Conservation (phyloP, 768 basidiomycete genomes). For the Mycena kentingensis region DNA sequence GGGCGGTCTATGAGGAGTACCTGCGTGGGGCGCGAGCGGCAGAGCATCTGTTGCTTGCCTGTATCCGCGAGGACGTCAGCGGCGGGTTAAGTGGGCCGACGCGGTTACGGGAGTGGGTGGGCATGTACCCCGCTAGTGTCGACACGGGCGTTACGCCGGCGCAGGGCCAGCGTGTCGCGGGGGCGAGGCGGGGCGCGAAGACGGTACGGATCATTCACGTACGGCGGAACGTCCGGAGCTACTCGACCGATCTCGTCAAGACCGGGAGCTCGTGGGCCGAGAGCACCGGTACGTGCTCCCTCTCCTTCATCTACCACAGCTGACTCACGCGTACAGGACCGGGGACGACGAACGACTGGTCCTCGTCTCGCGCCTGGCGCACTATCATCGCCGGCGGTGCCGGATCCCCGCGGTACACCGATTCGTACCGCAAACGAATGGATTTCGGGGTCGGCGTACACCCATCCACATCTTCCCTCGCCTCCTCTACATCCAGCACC, state of each 20-base stretch:
- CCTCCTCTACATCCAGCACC: constrained; percentile 1
- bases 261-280: constrained; percentile 54
- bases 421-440: constrained; percentile 29
- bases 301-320: constrained; percentile 18
- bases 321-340: constrained; percentile 34
- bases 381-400: constrained; percentile 18
- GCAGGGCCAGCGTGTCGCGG: constrained; percentile 49
- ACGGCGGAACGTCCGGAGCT: constrained; percentile 81
- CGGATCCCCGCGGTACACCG: constrained; percentile 23
- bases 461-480: constrained; percentile 11
- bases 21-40: constrained; percentile 83
- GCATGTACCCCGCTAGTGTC: constrained; percentile 9
- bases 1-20: constrained; percentile 66
- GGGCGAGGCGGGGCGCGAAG: constrained; percentile 74
- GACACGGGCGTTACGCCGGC: constrained; percentile 22
- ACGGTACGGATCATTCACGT: constrained; percentile 79
- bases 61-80: constrained; percentile 74
- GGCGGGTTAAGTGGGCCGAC: constrained; percentile 12
- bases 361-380: constrained; percentile 16
- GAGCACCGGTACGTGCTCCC: constrained; percentile 14
- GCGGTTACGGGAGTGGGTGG: constrained; percentile 13
- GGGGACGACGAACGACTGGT: constrained; percentile 10
- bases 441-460: constrained; percentile 19
- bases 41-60: constrained; percentile 91
- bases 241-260: constrained; percentile 82